phyloP scores from a whole-genome alignment of 495 filamentous ascomycete genomes.

The Podospora conica region DNA sequence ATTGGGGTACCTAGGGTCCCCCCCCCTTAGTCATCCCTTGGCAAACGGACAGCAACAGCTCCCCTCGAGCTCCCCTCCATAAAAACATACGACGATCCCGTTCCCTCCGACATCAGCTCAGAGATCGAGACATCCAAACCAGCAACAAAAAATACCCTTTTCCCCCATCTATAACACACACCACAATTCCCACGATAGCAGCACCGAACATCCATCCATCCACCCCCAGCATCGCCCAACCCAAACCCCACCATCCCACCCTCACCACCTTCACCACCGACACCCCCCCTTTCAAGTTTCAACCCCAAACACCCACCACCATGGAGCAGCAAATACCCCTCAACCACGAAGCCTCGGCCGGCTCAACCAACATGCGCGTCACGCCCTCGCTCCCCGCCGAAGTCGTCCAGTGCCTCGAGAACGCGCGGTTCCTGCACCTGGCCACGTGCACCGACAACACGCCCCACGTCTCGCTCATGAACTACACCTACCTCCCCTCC shows the following conservation, averaged over 20 bases:
- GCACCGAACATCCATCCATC: background rate
- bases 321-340: conserved; percentile 55
- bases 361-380: conserved; percentile 61
- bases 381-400: conserved; percentile 68
- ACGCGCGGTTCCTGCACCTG: conserved; percentile 94
- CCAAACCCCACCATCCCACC: background rate
- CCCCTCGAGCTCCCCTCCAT: background rate
- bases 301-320: background rate
- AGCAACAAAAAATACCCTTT: background rate
- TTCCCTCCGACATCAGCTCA: background rate
- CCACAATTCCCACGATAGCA: background rate
- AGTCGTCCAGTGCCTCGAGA: conserved; percentile 85
- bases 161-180: background rate
- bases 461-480: conserved; percentile 96
- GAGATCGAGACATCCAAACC: background rate
- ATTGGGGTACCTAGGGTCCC: too few relatives aligned
- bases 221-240: too few relatives aligned
- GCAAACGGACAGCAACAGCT: background rate
- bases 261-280: background rate
- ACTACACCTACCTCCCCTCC: conserved; percentile 91
- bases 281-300: background rate
- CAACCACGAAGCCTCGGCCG: conserved; percentile 68
- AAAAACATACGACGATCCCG: background rate
- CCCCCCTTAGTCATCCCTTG: background rate
- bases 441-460: conserved; percentile 77